Conservation (phyloP, 129 eudicot genomes). For the Ambrosia trifida region DNA sequence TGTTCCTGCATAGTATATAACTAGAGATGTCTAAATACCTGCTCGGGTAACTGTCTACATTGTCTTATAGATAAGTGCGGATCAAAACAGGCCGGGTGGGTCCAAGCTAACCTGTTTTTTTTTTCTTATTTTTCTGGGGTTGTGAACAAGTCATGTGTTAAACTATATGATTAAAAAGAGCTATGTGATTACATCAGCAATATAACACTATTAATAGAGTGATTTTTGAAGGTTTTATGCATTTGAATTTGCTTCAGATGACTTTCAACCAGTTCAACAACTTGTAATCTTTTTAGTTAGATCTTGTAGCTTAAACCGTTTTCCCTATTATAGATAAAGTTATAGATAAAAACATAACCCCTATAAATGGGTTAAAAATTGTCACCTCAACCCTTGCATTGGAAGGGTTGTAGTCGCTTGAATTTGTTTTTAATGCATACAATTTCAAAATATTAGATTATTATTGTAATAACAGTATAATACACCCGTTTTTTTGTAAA, state of each 20-base stretch:
- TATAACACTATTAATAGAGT: background rate
- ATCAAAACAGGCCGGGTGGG: background rate
- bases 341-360: constrained; percentile 1
- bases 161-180: background rate
- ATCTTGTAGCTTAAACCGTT: background rate
- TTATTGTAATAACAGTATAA: background rate
- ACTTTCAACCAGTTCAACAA: background rate
- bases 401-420: background rate
- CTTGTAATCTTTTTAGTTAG: background rate
- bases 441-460: background rate
- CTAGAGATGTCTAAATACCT: background rate
- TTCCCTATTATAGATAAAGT: background rate
- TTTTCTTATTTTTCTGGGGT: background rate
- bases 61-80: background rate
- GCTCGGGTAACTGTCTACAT: background rate
- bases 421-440: background rate
- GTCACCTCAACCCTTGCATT: background rate
- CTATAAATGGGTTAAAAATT: constrained; percentile 1
- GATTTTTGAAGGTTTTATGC: background rate
- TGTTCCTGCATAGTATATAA: constrained; percentile 8
- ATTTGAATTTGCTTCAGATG: background rate
- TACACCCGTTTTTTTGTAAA: background rate
- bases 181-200: background rate
- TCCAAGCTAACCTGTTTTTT: background rate
- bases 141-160: background rate